Percentiles rank a stretch among this genome's conserved stretches.
These are phyloP conservation scores for Ganoderma lucidum DNA, from an alignment of 1,284 basidiomycete species.

Conservation along the genomic window DNA sequence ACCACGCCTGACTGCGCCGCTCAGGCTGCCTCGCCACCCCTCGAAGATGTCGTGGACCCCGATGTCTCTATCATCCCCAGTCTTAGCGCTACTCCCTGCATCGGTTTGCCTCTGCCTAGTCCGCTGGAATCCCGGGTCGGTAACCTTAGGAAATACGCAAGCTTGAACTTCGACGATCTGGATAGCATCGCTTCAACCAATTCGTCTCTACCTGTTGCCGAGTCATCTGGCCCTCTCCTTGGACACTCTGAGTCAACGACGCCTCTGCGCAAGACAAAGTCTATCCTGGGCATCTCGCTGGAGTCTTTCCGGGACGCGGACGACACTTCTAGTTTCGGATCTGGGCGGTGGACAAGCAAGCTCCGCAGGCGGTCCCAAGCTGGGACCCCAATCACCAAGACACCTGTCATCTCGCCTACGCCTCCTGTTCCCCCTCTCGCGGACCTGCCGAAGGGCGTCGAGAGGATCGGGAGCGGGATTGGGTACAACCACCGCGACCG, in stretches of 20 bases:
- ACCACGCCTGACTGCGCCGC: neutral
- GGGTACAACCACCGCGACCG: slow-evolving; percentile 51
- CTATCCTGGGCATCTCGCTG: slow-evolving; percentile 36
- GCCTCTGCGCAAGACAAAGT: slow-evolving; percentile 28
- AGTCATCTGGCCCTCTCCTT: slow-evolving; percentile 17
- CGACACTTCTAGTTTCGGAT: slow-evolving; percentile 18
- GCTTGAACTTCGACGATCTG: slow-evolving; percentile 44
- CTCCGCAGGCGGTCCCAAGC: slow-evolving; percentile 47
- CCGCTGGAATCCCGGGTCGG: slow-evolving; percentile 26
- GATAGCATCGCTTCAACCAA: slow-evolving; percentile 40
- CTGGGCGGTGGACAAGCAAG: slow-evolving; percentile 45
- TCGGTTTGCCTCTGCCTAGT: slow-evolving; percentile 15
- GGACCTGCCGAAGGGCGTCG: slow-evolving; percentile 53
- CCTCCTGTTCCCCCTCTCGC: slow-evolving; percentile 24
- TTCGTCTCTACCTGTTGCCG: slow-evolving; percentile 15
- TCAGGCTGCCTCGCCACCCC: neutral
- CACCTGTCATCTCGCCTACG: slow-evolving; percentile 7
- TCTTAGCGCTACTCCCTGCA: slow-evolving; percentile 21
- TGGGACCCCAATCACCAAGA: slow-evolving; percentile 20
- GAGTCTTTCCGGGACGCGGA: slow-evolving; percentile 40
- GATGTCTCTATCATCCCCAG: slow-evolving; percentile 22
- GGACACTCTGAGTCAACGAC: slow-evolving; percentile 17
- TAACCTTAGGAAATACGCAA: slow-evolving; percentile 41
- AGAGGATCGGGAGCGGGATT: slow-evolving; percentile 63
- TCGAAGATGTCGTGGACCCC: neutral